Conservation (phyloP, 352 stramenopile species). For the Phytopythium aichiense region DNA sequence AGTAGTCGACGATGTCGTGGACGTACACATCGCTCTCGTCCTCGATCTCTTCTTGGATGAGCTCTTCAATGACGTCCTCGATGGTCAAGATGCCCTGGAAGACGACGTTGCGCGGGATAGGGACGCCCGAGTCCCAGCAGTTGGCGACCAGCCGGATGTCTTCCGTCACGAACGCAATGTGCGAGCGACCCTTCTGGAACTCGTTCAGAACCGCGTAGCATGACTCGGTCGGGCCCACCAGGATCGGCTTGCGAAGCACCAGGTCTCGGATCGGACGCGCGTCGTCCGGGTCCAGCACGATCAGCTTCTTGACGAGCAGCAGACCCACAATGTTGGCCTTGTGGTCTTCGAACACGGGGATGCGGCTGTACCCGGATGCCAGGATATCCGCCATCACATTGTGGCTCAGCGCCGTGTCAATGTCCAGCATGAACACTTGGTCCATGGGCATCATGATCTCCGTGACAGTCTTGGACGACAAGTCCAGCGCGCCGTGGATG, state of each 20-base stretch:
- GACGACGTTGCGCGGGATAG: slow-evolving; percentile 35
- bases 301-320: slow-evolving; percentile 87
- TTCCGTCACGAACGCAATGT: slow-evolving; percentile 80
- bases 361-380: slow-evolving; percentile 81
- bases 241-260: slow-evolving; percentile 71
- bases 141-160: slow-evolving; percentile 45
- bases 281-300: slow-evolving; percentile 85
- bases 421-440: slow-evolving; percentile 85
- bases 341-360: slow-evolving; percentile 87
- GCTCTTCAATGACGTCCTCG: slow-evolving; percentile 90
- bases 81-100: slow-evolving; percentile 90
- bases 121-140: slow-evolving; percentile 41
- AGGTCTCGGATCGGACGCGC: slow-evolving; percentile 56
- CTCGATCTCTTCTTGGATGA: slow-evolving; percentile 89
- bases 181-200: slow-evolving; percentile 86
- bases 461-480: slow-evolving; percentile 80
- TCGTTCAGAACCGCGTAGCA: slow-evolving; percentile 90
- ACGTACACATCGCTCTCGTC: slow-evolving; percentile 89
- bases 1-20: slow-evolving; percentile 55
- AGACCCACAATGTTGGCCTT: slow-evolving; percentile 79
- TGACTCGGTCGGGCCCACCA: slow-evolving; percentile 72
- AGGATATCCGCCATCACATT: slow-evolving; percentile 82
- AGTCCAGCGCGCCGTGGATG: slow-evolving; percentile 88
- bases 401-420: slow-evolving; percentile 70
- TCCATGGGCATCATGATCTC: slow-evolving; percentile 89